Evolutionary conservation across 768 basidiomycete species (phyloP), one percentile per base, ranked within the genome.

Genomic region (Leccinum fibrillosum): DNA sequence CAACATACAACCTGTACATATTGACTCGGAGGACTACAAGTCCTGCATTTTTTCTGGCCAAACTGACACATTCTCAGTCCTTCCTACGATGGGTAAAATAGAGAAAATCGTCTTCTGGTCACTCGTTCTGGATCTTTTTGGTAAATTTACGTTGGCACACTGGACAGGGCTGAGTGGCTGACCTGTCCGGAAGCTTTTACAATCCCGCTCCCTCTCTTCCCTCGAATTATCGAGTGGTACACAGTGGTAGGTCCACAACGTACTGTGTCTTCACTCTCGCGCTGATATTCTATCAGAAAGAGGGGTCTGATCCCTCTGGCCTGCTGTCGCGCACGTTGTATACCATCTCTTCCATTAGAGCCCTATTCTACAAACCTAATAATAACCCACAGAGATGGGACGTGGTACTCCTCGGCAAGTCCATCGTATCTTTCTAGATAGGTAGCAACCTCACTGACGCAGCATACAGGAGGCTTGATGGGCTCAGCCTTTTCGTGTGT

Each of bases 211-310:
- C 96, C 96, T 21, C 83, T 98, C 30, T 98, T 98, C 73, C 96
- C 96, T n/a, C 85, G 95, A n/a, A 79, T 98, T 52, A 94, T 97
- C 45, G 88, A 95, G 75, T 94, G 90, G 90, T 95, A 94, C 69
- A 87, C 86, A 1, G 72, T 84, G 69, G 90, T 89, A 62, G 66
- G 83, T 72, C 44, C 15, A 10, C 6, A 0, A 17, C 5, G 3
- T 21, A 7, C 13, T 32, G 19, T 32, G 4, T 34, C 8, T 42
- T 37, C 12, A 15, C 6, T 6, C 9, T 25, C 45, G n/a, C 48
- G 1, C 54, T 59, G 26, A 62, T 4, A 53, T 55, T 56, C 51
- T 11, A 49, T 30, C 66, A 93, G 83, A 82, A 88, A 62, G 94
- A 97, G 75, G 77, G 82, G 30, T 81, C 86, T 26, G 79, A 89